Evolutionary conservation across 345 rosid species (phyloP).

Genomic region (Passiflora organensis): DNA sequence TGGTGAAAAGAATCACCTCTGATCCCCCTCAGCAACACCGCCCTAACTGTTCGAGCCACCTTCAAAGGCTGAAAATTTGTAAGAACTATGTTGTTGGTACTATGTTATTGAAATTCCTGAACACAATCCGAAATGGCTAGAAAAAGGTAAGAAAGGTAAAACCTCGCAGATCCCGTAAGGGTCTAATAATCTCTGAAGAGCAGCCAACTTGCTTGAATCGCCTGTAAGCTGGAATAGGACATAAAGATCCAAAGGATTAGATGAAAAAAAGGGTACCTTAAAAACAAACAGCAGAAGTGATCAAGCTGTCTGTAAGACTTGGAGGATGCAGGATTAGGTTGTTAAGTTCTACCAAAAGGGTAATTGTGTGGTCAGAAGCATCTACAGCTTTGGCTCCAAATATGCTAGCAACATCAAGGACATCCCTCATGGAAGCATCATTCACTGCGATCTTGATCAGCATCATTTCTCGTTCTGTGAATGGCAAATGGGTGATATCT

Average conservation of each 20-base stretch:
- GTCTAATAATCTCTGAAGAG: slow-evolving; percentile 51
- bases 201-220: slow-evolving; percentile 58
- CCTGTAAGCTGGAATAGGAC: slow-evolving; percentile 51
- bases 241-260: slow-evolving; percentile 1
- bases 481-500: slow-evolving; percentile 63
- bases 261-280: neutral
- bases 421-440: slow-evolving; percentile 55
- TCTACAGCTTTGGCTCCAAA: slow-evolving; percentile 71
- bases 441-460: slow-evolving; percentile 63
- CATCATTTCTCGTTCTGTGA: slow-evolving; percentile 64
- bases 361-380: slow-evolving; percentile 69
- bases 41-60: neutral
- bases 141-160: slow-evolving; percentile 2
- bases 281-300: neutral
- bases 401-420: slow-evolving; percentile 64
- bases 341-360: slow-evolving; percentile 44
- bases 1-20: neutral
- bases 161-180: slow-evolving; percentile 75
- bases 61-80: neutral
- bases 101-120: neutral
- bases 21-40: neutral
- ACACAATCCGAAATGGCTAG: neutral
- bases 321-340: neutral
- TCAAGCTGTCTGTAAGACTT: too few relatives aligned
- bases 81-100: neutral